phyloP scores from a whole-genome alignment of 768 basidiomycete genomes.

The Hemileccinum impolitum region DNA sequence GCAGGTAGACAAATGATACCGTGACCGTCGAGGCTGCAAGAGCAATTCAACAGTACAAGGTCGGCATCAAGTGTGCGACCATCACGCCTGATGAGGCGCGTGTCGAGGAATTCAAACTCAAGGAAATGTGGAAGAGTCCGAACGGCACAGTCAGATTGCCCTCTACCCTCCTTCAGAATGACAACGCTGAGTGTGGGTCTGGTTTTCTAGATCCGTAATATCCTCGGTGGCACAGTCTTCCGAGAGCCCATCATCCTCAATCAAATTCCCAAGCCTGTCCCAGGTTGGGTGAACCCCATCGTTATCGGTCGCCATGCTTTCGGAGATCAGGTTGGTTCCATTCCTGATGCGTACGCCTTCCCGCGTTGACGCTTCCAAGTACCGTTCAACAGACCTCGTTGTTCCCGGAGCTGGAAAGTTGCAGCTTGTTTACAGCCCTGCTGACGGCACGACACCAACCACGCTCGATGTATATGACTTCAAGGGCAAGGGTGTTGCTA shows the following conservation, averaged over 20 bases:
- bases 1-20: conserved; percentile 81
- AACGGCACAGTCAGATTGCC: conserved; percentile 76
- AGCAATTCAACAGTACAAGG: conserved; percentile 90
- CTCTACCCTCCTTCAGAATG: conserved; percentile 1
- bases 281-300: conserved; percentile 97
- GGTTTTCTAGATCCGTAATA: conserved; percentile 81
- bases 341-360: conserved; percentile 5
- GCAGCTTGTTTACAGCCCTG: conserved; percentile 86
- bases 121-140: conserved; percentile 98
- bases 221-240: conserved; percentile 97
- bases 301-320: conserved; percentile 96
- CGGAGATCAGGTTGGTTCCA: conserved; percentile 74
- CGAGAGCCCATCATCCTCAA: conserved; percentile 94
- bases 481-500: conserved; percentile 86
- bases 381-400: conserved; percentile 91
- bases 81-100: conserved; percentile 98
- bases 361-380: conserved; percentile 42
- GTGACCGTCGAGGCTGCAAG: conserved; percentile 93
- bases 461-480: conserved; percentile 89
- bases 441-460: conserved; percentile 64
- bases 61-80: conserved; percentile 99
- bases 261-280: conserved; percentile 88
- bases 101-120: conserved; percentile 94
- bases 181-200: not conserved
- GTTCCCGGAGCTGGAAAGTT: conserved; percentile 92